phyloP scores from a whole-genome alignment of 306 rosid genomes.

The Lathyrus sativus region DNA sequence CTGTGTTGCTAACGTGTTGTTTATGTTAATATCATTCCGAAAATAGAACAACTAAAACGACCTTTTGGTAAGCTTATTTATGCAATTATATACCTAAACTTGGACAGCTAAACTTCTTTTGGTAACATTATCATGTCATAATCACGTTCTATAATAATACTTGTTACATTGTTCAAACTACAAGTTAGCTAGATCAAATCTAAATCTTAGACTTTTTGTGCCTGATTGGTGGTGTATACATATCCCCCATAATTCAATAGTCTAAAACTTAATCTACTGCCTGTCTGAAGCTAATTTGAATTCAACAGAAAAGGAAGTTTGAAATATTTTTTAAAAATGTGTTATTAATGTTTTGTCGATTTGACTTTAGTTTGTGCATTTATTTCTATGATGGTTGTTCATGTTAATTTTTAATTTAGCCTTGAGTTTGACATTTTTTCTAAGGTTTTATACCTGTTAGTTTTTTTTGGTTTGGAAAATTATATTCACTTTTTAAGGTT shows the following conservation, averaged over 20 bases:
- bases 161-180: neutral
- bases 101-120: slow-evolving; percentile 2
- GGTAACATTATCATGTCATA: neutral
- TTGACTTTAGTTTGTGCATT: slow-evolving; percentile 6
- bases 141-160: neutral
- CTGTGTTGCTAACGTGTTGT: neutral
- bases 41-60: neutral
- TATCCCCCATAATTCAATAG: neutral
- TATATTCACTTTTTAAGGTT: no score
- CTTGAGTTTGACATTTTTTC: no score
- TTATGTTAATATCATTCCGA: neutral
- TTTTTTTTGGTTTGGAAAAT: no score
- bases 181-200: neutral
- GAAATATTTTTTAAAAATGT: neutral
- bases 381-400: neutral
- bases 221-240: neutral
- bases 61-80: neutral
- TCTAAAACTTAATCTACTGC: neutral
- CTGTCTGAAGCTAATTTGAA: neutral
- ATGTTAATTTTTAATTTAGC: neutral
- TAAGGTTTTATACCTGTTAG: no score
- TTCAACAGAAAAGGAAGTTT: neutral
- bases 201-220: slow-evolving; percentile 13
- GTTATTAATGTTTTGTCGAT: neutral
- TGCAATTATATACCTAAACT: neutral